phyloP scores from a whole-genome alignment of 2,329 filamentous ascomycete species.

The Bipolaris bicolor region DNA sequence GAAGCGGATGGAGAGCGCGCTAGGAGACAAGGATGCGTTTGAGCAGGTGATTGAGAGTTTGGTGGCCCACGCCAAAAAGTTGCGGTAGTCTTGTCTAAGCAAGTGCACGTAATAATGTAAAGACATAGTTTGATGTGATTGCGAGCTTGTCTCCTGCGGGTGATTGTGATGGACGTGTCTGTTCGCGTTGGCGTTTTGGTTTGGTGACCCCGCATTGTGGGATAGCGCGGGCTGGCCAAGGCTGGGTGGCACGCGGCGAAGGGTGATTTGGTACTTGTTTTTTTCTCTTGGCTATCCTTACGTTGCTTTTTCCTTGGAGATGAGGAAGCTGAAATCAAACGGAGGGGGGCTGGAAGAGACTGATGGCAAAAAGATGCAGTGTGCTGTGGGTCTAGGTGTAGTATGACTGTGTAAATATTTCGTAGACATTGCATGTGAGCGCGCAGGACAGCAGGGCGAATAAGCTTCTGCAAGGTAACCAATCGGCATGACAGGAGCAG shows the following conservation, averaged over 20 bases:
- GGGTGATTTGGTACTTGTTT: background rate
- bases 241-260: background rate
- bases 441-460: too few species aligned
- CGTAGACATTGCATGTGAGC: too few species aligned
- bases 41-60: slow-evolving; percentile 97
- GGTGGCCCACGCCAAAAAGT: slow-evolving; percentile 87
- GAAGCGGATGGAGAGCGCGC: slow-evolving; percentile 80
- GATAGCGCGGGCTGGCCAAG: background rate
- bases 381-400: background rate
- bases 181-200: background rate
- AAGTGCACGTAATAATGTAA: background rate
- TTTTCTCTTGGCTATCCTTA: background rate
- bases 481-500: background rate
- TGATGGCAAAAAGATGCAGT: background rate
- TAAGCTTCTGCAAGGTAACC: background rate
- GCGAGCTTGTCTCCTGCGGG: background rate
- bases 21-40: slow-evolving; percentile 90
- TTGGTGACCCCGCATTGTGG: background rate
- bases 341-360: background rate
- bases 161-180: background rate
- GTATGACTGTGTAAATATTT: too few species aligned
- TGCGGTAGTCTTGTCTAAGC: slow-evolving; percentile 59
- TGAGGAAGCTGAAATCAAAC: background rate
- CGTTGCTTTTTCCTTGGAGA: background rate
- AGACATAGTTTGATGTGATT: background rate